phyloP scores from a whole-genome alignment of 257 asterid species.

The Lithospermum erythrorhizon region DNA sequence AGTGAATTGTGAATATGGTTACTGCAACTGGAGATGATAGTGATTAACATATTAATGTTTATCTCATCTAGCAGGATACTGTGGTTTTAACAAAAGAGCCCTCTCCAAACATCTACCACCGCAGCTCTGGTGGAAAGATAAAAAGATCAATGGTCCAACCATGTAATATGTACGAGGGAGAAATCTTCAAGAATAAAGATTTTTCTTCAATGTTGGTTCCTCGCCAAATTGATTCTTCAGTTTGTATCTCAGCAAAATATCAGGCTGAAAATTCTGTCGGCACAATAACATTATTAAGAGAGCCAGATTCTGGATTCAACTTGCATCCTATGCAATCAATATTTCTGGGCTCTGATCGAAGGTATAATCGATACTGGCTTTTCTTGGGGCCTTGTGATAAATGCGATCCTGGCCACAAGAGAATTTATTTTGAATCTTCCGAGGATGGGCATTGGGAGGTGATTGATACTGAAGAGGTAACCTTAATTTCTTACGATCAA shows the following conservation, averaged over 20 bases:
- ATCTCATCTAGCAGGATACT: constrained; percentile 43
- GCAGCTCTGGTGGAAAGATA: constrained; percentile 77
- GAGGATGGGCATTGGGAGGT: constrained; percentile 99
- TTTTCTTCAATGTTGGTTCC: constrained; percentile 28
- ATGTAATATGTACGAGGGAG: constrained; percentile 16
- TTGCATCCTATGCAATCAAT: constrained; percentile 94
- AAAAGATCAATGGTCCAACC: constrained; percentile 55
- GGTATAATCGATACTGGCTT: constrained; percentile 97
- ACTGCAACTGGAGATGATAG: not conserved
- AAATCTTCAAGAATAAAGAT: constrained; percentile 17
- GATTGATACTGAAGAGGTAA: constrained; percentile 80
- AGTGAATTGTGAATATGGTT: not conserved
- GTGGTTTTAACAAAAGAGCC: constrained; percentile 24
- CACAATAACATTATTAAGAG: constrained; percentile 27
- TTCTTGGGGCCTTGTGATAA: constrained; percentile 96
- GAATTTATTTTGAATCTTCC: constrained; percentile 94
- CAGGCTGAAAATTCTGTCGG: constrained; percentile 27
- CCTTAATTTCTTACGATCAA: not conserved
- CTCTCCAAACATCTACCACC: constrained; percentile 23
- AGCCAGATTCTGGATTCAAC: constrained; percentile 31
- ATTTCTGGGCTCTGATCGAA: constrained; percentile 91
- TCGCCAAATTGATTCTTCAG: constrained; percentile 65
- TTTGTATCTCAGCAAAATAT: constrained; percentile 35
- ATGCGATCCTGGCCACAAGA: constrained; percentile 86
- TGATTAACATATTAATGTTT: not conserved